Percentiles rank a stretch among this genome's conserved stretches.
Conservation (phyloP, 2,329 filamentous ascomycete genomes). For the Diaporthe vaccinii region DNA sequence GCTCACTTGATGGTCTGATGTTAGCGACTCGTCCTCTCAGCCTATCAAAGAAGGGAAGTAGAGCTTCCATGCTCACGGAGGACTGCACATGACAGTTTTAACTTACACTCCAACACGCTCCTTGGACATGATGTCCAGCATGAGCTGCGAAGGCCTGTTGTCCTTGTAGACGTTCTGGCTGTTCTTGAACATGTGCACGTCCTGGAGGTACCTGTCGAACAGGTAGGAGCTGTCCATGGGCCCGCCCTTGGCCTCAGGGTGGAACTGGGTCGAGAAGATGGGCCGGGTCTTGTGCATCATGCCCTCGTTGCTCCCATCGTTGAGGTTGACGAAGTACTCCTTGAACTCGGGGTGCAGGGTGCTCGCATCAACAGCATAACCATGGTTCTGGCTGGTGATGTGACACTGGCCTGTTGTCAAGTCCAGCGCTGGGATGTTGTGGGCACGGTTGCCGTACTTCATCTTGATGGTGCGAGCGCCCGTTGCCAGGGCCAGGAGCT, state of each 20-base stretch:
- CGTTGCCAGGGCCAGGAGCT: constrained; percentile 90
- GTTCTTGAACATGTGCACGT: constrained; percentile 90
- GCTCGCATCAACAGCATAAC: constrained; percentile 90
- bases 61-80: neutral
- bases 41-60: neutral
- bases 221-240: constrained; percentile 96
- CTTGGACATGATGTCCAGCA: constrained; percentile 92
- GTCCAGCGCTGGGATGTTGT: constrained; percentile 97
- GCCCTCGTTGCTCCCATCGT: constrained; percentile 96
- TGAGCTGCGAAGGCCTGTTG: constrained; percentile 87
- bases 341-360: constrained; percentile 91
- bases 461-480: constrained; percentile 95
- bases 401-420: constrained; percentile 97
- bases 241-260: constrained; percentile 97
- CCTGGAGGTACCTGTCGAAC: constrained; percentile 96
- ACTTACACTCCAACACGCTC: constrained; percentile 86
- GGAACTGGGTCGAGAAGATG: constrained; percentile 99
- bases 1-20: constrained; percentile 56
- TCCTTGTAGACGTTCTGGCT: constrained; percentile 84
- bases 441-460: constrained; percentile 98
- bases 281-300: constrained; percentile 97
- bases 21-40: constrained; percentile 1
- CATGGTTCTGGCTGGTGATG: constrained; percentile 98
- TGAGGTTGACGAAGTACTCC: constrained; percentile 98
- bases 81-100: neutral